Conservation (phyloP, 1,139 yeast species). For the Hyphopichia khmerensis region DNA sequence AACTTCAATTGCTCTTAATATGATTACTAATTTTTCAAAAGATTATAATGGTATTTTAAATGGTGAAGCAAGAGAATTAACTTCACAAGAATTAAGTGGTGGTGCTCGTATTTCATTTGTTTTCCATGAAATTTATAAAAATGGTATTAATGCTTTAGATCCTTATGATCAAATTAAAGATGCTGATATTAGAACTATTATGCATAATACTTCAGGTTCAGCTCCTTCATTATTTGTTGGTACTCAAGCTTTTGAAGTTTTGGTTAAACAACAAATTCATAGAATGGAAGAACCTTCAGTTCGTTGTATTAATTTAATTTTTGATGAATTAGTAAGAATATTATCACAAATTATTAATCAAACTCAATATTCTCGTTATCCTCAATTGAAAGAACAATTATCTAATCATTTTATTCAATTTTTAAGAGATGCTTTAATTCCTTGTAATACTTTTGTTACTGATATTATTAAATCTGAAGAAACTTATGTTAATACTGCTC, state of each 20-base stretch:
- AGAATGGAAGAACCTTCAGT: slow-evolving; percentile 94
- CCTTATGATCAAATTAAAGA: slow-evolving; percentile 98
- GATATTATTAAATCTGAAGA: slow-evolving; percentile 87
- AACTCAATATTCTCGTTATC: slow-evolving; percentile 85
- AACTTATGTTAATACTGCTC: slow-evolving; percentile 94
- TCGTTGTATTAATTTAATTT: slow-evolving; percentile 85
- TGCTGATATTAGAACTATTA: slow-evolving; percentile 94
- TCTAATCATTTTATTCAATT: slow-evolving; percentile 77
- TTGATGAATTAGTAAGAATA: slow-evolving; percentile 91
- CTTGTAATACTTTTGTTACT: slow-evolving; percentile 80
- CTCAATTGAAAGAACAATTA: slow-evolving; percentile 83
- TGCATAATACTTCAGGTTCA: slow-evolving; percentile 95
- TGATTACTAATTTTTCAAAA: slow-evolving; percentile 89
- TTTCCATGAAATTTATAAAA: slow-evolving; percentile 92
- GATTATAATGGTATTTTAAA: slow-evolving; percentile 90
- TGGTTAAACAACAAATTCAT: slow-evolving; percentile 91
- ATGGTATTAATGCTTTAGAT: slow-evolving; percentile 89
- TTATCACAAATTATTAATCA: slow-evolving; percentile 80
- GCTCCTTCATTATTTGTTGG: slow-evolving; percentile 98
- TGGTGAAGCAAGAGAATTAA: slow-evolving; percentile 90
- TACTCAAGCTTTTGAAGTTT: slow-evolving; percentile 94
- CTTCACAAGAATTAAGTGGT: slow-evolving; percentile 84
- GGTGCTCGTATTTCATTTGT: slow-evolving; percentile 99
- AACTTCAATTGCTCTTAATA: slow-evolving; percentile 82
- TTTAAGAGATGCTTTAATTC: slow-evolving; percentile 74